Evolutionary conservation across 2,329 filamentous ascomycete species (phyloP).

Genomic region (Cryphonectria radicalis): DNA sequence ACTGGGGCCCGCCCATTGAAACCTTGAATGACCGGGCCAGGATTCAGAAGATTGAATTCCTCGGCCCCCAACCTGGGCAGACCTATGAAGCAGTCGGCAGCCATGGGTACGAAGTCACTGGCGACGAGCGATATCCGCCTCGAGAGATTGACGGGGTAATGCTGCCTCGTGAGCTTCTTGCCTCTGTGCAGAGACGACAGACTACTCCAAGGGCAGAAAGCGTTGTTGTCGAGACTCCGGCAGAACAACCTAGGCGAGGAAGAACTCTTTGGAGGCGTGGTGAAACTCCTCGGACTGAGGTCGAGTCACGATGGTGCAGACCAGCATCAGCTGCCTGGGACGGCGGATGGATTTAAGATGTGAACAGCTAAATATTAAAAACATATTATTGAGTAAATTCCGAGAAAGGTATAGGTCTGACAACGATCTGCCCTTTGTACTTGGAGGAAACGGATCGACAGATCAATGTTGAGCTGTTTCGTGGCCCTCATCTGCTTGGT

Average conservation of each 20-base stretch:
- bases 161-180: conserved; percentile 7
- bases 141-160: not conserved
- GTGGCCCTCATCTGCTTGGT: not conserved
- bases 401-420: not conserved
- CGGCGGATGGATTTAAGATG: not conserved
- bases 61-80: conserved; percentile 4
- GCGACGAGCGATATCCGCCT: conserved; percentile 6
- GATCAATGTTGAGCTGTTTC: conserved; percentile 32
- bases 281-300: not conserved
- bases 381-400: not conserved
- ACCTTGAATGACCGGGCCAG: not conserved
- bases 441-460: conserved; percentile 38
- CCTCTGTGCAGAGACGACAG: not conserved
- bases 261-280: not conserved
- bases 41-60: not conserved
- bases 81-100: not conserved
- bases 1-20: not conserved
- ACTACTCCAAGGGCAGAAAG: not conserved
- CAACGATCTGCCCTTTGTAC: conserved; percentile 31
- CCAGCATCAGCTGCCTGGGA: not conserved
- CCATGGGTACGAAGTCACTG: conserved; percentile 8
- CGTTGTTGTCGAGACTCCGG: not conserved
- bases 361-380: not conserved
- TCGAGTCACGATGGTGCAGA: not conserved
- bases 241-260: not conserved